Evolutionary conservation across 2,329 filamentous ascomycete genomes (phyloP).

Genomic region (Pseudopithomyces chartarum): DNA sequence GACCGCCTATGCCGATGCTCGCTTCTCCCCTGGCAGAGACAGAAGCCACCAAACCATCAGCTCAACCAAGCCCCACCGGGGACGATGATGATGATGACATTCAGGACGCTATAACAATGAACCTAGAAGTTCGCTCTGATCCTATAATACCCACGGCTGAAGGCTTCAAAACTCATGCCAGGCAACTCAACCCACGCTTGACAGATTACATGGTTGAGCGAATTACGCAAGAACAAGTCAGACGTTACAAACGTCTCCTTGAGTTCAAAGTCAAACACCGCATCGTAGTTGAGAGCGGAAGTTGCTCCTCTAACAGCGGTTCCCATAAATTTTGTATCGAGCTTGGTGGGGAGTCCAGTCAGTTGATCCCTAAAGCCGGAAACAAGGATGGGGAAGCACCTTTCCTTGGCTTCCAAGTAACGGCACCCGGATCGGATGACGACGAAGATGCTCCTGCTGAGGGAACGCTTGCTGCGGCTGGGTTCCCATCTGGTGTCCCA

Average conservation of each 20-base stretch:
- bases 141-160: constrained; percentile 72
- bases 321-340: constrained; percentile 62
- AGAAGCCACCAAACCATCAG: constrained; percentile 40
- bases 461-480: constrained; percentile 70
- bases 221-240: constrained; percentile 79
- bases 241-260: constrained; percentile 78
- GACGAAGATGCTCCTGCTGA: constrained; percentile 71
- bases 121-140: constrained; percentile 66
- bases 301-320: constrained; percentile 62
- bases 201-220: constrained; percentile 74
- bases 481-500: constrained; percentile 80
- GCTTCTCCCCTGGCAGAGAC: constrained; percentile 51
- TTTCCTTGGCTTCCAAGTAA: constrained; percentile 60
- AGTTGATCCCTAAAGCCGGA: constrained; percentile 65
- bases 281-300: constrained; percentile 59
- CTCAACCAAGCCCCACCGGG: constrained; percentile 39
- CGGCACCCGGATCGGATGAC: constrained; percentile 62
- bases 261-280: constrained; percentile 73
- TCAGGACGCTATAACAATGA: constrained; percentile 64
- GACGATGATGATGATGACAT: constrained; percentile 50
- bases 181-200: constrained; percentile 74
- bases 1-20: constrained; percentile 62
- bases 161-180: constrained; percentile 77
- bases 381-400: constrained; percentile 64
- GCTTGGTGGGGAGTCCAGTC: constrained; percentile 67